These are phyloP conservation scores for Gonapodya prolifera DNA, from an alignment of 192 early-diverging fungal genomes.

Conservation along the genomic window DNA sequence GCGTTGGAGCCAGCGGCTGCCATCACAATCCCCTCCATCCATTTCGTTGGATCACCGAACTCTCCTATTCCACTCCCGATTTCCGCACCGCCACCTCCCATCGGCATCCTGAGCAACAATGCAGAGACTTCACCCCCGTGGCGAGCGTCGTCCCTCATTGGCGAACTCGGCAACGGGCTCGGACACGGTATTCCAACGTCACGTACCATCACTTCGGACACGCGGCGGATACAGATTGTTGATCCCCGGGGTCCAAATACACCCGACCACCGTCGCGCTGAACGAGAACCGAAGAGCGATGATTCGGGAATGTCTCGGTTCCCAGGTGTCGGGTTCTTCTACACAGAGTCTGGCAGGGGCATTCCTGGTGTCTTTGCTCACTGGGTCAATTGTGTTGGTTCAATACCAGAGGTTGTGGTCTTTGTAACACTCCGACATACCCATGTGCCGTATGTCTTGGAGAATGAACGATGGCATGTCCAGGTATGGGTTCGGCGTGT, in stretches of 20 bases:
- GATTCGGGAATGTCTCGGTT: background rate
- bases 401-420: background rate
- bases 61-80: background rate
- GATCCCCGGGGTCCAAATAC: background rate
- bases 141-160: background rate
- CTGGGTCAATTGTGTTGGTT: background rate
- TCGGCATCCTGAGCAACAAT: background rate
- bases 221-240: background rate
- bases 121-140: background rate
- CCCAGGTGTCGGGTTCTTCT: background rate
- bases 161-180: no score
- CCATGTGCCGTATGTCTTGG: background rate
- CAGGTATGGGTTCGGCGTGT: background rate
- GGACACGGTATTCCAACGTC: no score
- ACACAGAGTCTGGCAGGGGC: background rate
- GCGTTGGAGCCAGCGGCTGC: no score
- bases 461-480: background rate
- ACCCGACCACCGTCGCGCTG: background rate
- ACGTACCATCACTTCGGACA: background rate
- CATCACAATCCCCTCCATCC: no score
- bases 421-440: background rate
- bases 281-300: background rate
- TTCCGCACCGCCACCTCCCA: background rate
- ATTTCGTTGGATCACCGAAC: no score
- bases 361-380: background rate